Evolutionary conservation across 2,329 filamentous ascomycete species (phyloP), one percentile per base, ranked within the genome.

Genomic region (Dissoconium aciculare): DNA sequence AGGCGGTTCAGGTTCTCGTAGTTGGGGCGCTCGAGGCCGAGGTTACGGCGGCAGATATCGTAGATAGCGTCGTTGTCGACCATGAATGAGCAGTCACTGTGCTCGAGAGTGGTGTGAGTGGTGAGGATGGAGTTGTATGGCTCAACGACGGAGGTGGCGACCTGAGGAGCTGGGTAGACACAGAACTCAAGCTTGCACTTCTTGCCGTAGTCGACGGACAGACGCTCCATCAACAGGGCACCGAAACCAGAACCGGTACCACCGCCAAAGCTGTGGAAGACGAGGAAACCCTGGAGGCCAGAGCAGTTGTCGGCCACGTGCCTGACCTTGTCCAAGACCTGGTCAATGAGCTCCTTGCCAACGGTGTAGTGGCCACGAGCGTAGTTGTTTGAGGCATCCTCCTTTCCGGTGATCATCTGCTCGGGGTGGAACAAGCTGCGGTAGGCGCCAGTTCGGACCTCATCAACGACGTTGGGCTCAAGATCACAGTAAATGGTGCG

Each of bases 161-260:
- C 89, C 68, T 93, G 85, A 38, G 89, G 89, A 48, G 89, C 85
- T 54, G 89, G 89, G 69, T 98, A 98, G 55, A 98, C 85, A 55
- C 84, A 93, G 72, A 98, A 98, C 66, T 98, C 89, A 43, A 98
- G 74, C 78, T 98, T 98, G 74, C 81, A 91, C 78, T 98, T 98
- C 78, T 98, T 98, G 69, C 89, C 87, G 58, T 94, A 98, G 66
- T 98, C 89, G 54, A 94, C 82, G 19, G 89, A 95, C 40, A 98
- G 76, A 58, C 89, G 87, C 71, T 98, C 89, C 84, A 98, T 92
- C 51, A 98, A 71, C 47, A 98, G 76, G 52, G 89, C 89, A 65
- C 89, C 89, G 62, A 98, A 98, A 57, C 89, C 89, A 51, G 89
- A 98, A 53, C 89, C 89, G 50, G 89, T 98, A 69, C 89, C 89